Base-by-base conservation (phyloP, 2,329 filamentous ascomycete species). In the Penicillium sclerotigenum region DNA sequence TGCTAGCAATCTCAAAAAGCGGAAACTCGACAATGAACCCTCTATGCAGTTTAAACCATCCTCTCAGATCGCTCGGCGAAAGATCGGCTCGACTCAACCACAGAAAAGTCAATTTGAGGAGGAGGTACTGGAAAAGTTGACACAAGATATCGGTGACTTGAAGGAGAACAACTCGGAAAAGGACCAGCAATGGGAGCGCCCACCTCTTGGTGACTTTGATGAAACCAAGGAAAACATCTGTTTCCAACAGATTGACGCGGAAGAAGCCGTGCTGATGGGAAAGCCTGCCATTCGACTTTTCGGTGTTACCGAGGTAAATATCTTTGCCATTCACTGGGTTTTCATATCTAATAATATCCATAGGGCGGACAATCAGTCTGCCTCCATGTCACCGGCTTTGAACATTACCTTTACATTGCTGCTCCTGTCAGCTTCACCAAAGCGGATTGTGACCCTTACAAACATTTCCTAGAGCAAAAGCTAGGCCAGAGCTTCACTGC, bases 201-300 rank as follows among this genome's bases (percentile, higher is more conserved):
- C 87, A 16, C 73, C 75, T 29, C 71, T 90, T 29, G 78, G 78
- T 22, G 78, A 81, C 63, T 89, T 88, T 68, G 78, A 87, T 57
- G 81, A 87, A 9, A 71, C 82, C 50, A 84, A 77, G 34, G 85
- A 94, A 61, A 87, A 78, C 62, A 79, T 99, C n/a, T 86, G 83
- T 62, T 97, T 99, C 70, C 94, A 99, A 76, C 89, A 95, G 69
- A 99, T 99, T 64, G 95, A 99, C 69, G 88, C 86, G 1, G 92
- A 97, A 70, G 93, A 99, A 72, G 93, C 94, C 20, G 89, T 86
- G 4, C 74, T 97, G 1, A 79, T 87, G 70, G 89, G 89, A 20
- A 87, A 81, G 69, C 80, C 90, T 0, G 87, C 90, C 0, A 84
- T 99, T 55, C 95, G 94, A 78, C 82, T 99, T 20, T 99, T 97